Evolutionary conservation across 2,329 filamentous ascomycete species (phyloP).

Genomic region (Chrysosphaeria jannelii): DNA sequence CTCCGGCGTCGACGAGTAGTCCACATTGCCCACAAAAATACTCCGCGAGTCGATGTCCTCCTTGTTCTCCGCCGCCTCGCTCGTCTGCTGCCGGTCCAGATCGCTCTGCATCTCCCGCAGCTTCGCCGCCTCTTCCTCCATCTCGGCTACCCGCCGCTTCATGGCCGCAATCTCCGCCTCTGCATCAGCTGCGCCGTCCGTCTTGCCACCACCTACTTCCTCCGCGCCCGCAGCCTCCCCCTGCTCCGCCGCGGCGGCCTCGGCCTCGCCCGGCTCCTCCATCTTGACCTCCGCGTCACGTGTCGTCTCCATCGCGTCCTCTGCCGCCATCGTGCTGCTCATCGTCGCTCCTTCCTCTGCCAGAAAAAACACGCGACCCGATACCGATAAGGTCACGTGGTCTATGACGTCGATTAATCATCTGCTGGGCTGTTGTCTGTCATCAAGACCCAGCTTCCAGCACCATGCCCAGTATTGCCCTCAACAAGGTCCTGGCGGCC

Average conservation of each 20-base stretch:
- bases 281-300: constrained; percentile 7
- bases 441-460: not conserved
- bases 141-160: constrained; percentile 65
- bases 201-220: constrained; percentile 13
- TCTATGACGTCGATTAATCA: no score
- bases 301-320: no score
- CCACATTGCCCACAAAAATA: constrained; percentile 95
- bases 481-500: constrained; percentile 52
- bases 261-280: constrained; percentile 4
- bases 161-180: constrained; percentile 62
- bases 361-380: no score
- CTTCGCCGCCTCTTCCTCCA: constrained; percentile 72
- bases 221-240: constrained; percentile 7
- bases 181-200: constrained; percentile 13
- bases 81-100: constrained; percentile 59
- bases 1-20: constrained; percentile 88
- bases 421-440: no score
- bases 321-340: no score
- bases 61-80: constrained; percentile 68
- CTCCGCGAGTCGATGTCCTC: constrained; percentile 86
- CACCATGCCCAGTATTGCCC: constrained; percentile 13
- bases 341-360: no score
- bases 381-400: no score
- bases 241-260: not conserved
- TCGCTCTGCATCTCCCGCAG: constrained; percentile 64